Evolutionary conservation across 805 yeast genomes (phyloP), one percentile per base, ranked within the genome.

Genomic region (Saccharomycopsis sp.): DNA sequence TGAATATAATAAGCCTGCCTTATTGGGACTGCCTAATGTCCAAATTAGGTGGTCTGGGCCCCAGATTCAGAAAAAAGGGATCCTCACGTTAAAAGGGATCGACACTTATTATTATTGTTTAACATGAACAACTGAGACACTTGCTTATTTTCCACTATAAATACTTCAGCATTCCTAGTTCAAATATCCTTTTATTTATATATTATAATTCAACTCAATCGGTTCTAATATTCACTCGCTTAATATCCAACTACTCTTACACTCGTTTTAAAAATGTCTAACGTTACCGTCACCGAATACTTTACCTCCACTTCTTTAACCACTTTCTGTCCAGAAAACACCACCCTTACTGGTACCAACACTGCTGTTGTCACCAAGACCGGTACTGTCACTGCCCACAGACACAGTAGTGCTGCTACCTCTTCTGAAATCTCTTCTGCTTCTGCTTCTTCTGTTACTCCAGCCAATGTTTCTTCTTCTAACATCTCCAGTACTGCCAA

Each of bases 261-360:
- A 32, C 20, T 42, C 42, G 35, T 35, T 37, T 12, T 21, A 4
- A 37, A 31, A 38, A 42, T 39, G 36, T 43, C 46, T 34, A 35
- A 41, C 45, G 36, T 37, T 21, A 35, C 45, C 13, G 25, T 34
- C 34, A 43, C 46, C 32, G 13, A 25, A 10, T 25, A 18, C 23
- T 12, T 27, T 26, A 25, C 34, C n/a, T 9, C 21, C 37, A 43
- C 46, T 33, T 14, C 29, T 15, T 43, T 25, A 40, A 43, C 46
- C 34, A 43, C 44, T 25, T 43, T 39, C 41, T 43, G 42, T 29
- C 46, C 46, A n/a, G 36, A 43, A 19, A 15, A 30, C 25, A 36
- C 34, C 36, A 36, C 34, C 36, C 8, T 10, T 4, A 42, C 45
- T 15, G 9, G 23, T 19, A 25, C 36, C n/a, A 42, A 43, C 31